Evolutionary conservation across 495 filamentous ascomycete genomes (phyloP).

Genomic region (Aspergillus sparsus): DNA sequence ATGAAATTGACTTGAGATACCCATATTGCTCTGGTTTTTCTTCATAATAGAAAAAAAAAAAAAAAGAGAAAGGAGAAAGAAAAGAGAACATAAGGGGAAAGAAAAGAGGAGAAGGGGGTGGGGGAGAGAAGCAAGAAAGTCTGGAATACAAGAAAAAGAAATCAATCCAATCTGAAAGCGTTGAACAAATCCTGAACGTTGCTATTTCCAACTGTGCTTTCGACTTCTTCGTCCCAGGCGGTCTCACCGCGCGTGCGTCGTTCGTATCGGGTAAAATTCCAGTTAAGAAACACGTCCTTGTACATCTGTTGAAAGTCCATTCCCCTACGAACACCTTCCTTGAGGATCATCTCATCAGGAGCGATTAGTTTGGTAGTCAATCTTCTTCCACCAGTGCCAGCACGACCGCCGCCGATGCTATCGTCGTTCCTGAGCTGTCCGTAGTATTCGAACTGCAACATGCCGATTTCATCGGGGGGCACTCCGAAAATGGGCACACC

Average conservation of each 20-base stretch:
- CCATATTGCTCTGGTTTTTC: too few species aligned
- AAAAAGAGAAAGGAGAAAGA: too few species aligned
- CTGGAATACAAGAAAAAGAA: neutral
- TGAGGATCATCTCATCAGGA: neutral
- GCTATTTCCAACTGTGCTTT: neutral
- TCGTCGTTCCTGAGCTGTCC: neutral
- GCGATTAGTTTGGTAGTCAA: neutral
- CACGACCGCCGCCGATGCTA: neutral
- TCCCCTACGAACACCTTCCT: neutral
- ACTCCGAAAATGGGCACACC: conserved; percentile 26
- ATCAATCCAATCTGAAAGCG: neutral
- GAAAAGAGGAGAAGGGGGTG: too few species aligned
- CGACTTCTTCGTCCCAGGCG: neutral
- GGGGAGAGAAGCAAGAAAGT: neutral
- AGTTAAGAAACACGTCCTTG: neutral
- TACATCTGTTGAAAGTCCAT: neutral
- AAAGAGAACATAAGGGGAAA: too few species aligned
- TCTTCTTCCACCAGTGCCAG: neutral
- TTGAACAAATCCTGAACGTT: neutral
- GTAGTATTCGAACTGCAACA: conserved; percentile 12
- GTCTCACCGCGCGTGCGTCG: neutral
- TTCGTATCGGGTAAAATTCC: neutral
- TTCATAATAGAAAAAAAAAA: too few species aligned
- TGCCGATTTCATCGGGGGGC: neutral
- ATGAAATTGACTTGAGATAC: too few species aligned